A percentile compares a stretch with the other conserved stretches of the same genome.
These are phyloP conservation scores for Cordyceps farinosa DNA, from an alignment of 2,329 filamentous ascomycete species.

Conservation along the genomic window DNA sequence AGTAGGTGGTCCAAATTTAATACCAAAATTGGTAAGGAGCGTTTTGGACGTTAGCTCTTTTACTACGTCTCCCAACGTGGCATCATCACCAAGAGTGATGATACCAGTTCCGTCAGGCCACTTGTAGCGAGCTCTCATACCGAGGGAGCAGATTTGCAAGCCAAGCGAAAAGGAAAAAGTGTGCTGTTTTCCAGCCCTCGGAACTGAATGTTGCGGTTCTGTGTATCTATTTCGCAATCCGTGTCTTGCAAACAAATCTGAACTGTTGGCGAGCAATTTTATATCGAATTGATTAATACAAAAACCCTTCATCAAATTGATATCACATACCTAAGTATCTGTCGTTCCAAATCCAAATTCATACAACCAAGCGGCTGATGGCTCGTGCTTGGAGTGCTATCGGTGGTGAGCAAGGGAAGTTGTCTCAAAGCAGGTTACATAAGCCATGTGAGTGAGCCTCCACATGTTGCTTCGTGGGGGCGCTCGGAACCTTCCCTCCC, in stretches of 20 bases:
- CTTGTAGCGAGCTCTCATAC: conserved; percentile 72
- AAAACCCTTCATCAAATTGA: background rate
- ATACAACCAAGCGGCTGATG: background rate
- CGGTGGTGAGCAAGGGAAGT: background rate
- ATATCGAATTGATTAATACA: background rate
- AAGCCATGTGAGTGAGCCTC: background rate
- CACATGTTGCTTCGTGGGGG: background rate
- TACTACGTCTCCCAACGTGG: conserved; percentile 61
- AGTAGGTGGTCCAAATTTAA: conserved; percentile 80
- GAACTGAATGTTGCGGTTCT: background rate
- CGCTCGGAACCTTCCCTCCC: background rate
- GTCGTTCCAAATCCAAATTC: background rate
- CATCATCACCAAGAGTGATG: conserved; percentile 64
- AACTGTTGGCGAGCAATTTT: background rate
- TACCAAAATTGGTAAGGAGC: conserved; percentile 61
- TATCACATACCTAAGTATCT: background rate
- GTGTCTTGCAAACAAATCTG: background rate
- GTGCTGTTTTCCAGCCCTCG: background rate
- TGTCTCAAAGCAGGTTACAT: conserved; percentile 5
- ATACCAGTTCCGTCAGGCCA: conserved; percentile 70
- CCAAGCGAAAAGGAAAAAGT: background rate
- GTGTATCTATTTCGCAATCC: background rate
- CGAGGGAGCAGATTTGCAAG: background rate
- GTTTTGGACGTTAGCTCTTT: conserved; percentile 61
- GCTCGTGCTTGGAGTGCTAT: background rate